phyloP scores from a whole-genome alignment of 106 monocot genomes.

The Dendrobium catenatum region DNA sequence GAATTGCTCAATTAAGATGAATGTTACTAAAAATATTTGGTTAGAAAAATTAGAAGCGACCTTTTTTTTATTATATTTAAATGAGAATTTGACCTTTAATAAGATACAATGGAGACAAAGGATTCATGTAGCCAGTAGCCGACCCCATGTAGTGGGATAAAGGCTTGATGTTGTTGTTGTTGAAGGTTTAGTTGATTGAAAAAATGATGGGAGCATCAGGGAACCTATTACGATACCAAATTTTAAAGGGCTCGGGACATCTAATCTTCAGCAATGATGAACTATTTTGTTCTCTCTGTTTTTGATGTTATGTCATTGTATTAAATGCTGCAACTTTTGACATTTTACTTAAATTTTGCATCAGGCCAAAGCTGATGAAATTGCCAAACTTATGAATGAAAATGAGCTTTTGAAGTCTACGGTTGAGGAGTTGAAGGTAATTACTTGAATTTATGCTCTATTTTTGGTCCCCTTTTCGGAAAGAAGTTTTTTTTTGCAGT shows the following conservation, averaged over 20 bases:
- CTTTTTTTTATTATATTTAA: no score
- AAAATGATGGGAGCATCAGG: neutral
- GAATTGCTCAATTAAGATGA: no score
- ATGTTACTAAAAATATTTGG: no score
- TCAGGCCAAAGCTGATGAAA: conserved; percentile 97
- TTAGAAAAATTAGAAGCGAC: neutral
- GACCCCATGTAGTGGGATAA: no score
- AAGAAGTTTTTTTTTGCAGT: neutral
- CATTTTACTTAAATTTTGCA: neutral
- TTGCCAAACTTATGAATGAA: conserved; percentile 92
- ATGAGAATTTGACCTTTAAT: no score
- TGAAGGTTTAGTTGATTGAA: neutral
- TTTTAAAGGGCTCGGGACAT: neutral
- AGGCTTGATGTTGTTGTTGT: neutral
- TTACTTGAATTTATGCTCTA: conserved; percentile 8
- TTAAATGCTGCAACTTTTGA: neutral
- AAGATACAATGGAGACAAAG: no score
- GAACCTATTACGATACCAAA: neutral
- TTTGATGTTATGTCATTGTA: neutral
- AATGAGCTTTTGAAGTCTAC: conserved; percentile 79
- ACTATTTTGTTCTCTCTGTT: neutral
- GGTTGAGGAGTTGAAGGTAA: conserved; percentile 90
- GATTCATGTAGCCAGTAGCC: no score
- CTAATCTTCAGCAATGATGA: neutral
- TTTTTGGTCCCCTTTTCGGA: neutral